Evolutionary conservation across 192 early-diverging fungal species (phyloP), one percentile per base, ranked within the genome.

Genomic region (Coemansia sp.): DNA sequence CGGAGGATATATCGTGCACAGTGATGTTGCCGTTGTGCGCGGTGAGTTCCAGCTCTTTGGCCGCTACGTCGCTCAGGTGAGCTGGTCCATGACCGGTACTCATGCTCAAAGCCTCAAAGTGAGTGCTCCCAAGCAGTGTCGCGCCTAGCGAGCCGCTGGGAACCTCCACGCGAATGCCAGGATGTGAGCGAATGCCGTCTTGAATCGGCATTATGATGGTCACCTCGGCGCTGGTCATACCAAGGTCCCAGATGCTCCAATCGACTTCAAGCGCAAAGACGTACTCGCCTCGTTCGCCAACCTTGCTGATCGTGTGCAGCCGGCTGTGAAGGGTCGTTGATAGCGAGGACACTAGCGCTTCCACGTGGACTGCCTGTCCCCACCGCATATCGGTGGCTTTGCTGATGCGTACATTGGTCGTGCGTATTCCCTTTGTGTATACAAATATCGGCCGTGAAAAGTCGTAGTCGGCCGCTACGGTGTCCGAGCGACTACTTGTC

Each of bases 1-100:
- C 43, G 9, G 70, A 59, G 9, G 65, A 68, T 6, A 76, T 55
- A 11, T 82, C 75, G 36, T 76, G 79, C 9, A 73, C 60, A 4
- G 79, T 82, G 48, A 82, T 82, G 58, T 82, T 82, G 9, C 79
- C 79, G 26, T 82, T 66, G 23, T 82, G 73, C 28, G 79, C 79
- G 0, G 56, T 59, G 13, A 82, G 68, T 33, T 52, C 66, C 10
- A 82, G 31, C 18, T 42, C 34, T 6, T 68, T 71, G 0, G 71
- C 71, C 8, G 70, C 68, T 6, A 82, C 59, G 11, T 82, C 79
- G 64, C 75, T 76, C 34, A 82, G 56, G 23, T 82, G 75, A 8
- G 75, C 79, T 10, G 74, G 73, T 1, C 79, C 79, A n/a, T 82
- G 70, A 14, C 31, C 45, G 3, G 79, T 82, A 14, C 38, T n/a